A percentile compares a stretch with the other conserved stretches of the same genome.
phyloP scores from a whole-genome alignment of 2,329 filamentous ascomycete genomes.

The Aspergillus oerlinghausenensis region DNA sequence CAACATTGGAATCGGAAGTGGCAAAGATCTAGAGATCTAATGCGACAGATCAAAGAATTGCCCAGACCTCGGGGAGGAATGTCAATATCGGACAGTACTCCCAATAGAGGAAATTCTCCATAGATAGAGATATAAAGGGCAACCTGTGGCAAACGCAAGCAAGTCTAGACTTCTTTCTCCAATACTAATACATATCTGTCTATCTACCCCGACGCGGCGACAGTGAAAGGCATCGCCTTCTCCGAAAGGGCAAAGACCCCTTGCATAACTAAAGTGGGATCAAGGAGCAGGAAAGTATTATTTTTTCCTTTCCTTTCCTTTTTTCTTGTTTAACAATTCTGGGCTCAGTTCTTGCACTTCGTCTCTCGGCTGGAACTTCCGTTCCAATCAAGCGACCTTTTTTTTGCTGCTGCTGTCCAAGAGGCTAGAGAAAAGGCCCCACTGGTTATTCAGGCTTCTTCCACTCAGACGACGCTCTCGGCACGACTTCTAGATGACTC shows the following conservation, averaged over 20 bases:
- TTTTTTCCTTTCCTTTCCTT: not conserved
- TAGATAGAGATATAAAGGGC: not conserved
- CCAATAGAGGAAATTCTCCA: not conserved
- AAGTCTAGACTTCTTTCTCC: not conserved
- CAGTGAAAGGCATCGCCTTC: too few species aligned
- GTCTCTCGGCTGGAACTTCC: not conserved
- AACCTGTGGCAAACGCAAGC: not conserved
- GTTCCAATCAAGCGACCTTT: not conserved
- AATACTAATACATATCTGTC: too few species aligned
- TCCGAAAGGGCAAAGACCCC: not conserved
- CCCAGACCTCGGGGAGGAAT: too few species aligned
- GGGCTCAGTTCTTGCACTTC: not conserved
- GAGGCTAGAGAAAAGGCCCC: not conserved
- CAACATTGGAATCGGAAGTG: too few species aligned
- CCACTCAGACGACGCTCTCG: not conserved
- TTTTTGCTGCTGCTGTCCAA: not conserved
- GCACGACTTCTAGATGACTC: too few species aligned
- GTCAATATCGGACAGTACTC: too few species aligned
- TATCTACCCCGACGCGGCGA: not conserved
- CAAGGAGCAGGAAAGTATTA: not conserved
- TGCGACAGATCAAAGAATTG: too few species aligned
- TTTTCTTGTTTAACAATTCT: not conserved
- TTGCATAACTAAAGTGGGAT: not conserved
- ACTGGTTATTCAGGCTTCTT: not conserved
- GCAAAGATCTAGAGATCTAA: too few species aligned